Evolutionary conservation across 2,329 filamentous ascomycete genomes (phyloP), one percentile per base, ranked within the genome.

Genomic region (Phaeomoniella chlamydospora): DNA sequence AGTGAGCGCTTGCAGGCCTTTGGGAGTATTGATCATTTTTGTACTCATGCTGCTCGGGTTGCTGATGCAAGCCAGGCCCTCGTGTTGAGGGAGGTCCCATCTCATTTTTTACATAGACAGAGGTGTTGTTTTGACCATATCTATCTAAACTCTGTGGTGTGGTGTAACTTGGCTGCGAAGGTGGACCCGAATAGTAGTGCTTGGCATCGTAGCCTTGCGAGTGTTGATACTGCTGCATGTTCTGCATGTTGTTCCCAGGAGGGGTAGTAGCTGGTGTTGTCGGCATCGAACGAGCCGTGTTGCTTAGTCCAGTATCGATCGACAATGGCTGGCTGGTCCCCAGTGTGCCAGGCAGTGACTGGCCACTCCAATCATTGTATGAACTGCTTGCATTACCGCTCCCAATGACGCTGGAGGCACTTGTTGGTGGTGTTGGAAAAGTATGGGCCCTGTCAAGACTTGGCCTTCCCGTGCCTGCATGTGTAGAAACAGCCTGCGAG

Each of bases 391-490:
- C 77, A 44, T 72, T 72, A 32, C 77, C 76, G 69, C 93, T 84
- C 41, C 72, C 63, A 62, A 77, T 85, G 32, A 92, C 74, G 57
- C 85, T 84, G 0, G 86, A 90, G n/a, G 86, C 82, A 55, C 84
- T 94, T 1, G 87, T 84, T 1, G 88, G 87, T 22, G 88, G 88
- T 3, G 88, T 94, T 3, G 88, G 87, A 58, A 94, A 94, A 2
- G 86, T 93, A 55, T 94, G 82, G 12, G 86, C 80, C 36, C 88
- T 76, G 43, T 94, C 87, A 26, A 93, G 62, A 4, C 74, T 68
- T 5, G 86, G 86, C 31, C 88, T 77, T 33, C 62, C 64, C 26
- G 64, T 53, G 14, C 64, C 60, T n/a, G 70, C 62, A 43, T 74
- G 67, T 22, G 70, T 65, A 35, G 74, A 72, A 50, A 84, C 74